Conservation (phyloP, 176 grass and related monocot genomes). For the Elymus sibiricus region DNA sequence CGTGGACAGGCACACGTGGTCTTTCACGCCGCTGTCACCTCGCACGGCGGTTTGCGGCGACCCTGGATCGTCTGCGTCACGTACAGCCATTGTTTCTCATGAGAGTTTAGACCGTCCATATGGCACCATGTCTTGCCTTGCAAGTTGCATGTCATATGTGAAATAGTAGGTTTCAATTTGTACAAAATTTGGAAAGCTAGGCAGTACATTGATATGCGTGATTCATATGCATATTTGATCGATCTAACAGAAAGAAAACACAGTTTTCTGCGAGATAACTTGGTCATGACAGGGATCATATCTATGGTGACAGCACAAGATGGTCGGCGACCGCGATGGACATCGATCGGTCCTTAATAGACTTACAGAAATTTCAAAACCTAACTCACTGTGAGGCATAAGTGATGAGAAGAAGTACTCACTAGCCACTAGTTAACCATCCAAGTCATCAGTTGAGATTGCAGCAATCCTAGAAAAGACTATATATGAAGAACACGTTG, state of each 20-base stretch:
- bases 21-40: conserved; percentile 23
- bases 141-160: too few species aligned
- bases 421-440: neutral
- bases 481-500: neutral
- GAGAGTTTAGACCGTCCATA: neutral
- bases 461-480: neutral
- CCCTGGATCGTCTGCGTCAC: conserved; percentile 12
- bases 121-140: neutral
- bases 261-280: neutral
- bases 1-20: conserved; percentile 29
- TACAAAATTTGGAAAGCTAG: too few species aligned
- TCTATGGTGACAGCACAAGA: neutral
- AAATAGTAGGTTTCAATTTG: too few species aligned
- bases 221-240: too few species aligned
- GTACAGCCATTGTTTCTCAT: neutral
- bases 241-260: neutral
- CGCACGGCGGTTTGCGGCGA: conserved; percentile 25
- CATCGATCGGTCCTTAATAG: neutral
- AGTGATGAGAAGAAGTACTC: neutral
- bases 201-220: too few species aligned
- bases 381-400: neutral
- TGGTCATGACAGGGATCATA: neutral
- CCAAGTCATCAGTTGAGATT: neutral
- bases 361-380: neutral
- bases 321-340: neutral